A percentile compares a stretch with the other conserved stretches of the same genome.
Conservation (phyloP, 192 early-diverging fungal genomes). For the Rhizophagus sp. region DNA sequence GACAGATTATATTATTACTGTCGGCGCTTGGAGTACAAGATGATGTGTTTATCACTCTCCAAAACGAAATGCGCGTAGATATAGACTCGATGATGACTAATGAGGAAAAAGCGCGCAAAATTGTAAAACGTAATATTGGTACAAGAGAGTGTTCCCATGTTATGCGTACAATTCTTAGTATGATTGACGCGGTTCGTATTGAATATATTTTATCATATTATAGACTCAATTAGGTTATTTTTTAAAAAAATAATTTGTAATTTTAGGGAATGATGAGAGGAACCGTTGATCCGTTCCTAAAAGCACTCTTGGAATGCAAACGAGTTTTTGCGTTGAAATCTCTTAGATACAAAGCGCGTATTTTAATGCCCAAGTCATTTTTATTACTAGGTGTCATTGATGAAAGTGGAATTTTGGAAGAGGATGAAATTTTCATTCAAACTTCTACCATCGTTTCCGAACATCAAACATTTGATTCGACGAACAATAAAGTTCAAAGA, state of each 20-base stretch:
- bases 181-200: slow-evolving; percentile 6
- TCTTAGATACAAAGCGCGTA: slow-evolving; percentile 52
- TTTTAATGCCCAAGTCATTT: slow-evolving; percentile 51
- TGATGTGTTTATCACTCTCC: slow-evolving; percentile 8
- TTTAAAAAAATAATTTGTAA: neutral
- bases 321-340: slow-evolving; percentile 44
- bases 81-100: slow-evolving; percentile 12
- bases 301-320: slow-evolving; percentile 46
- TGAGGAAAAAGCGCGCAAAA: neutral
- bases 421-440: neutral
- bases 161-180: slow-evolving; percentile 2
- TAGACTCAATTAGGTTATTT: neutral
- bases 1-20: slow-evolving; percentile 66
- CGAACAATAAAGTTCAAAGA: neutral
- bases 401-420: slow-evolving; percentile 42
- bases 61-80: neutral
- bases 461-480: neutral
- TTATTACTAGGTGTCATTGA: slow-evolving; percentile 58
- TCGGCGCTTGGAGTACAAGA: slow-evolving; percentile 57
- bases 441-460: slow-evolving; percentile 27
- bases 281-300: slow-evolving; percentile 45
- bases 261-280: slow-evolving; percentile 38
- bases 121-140: neutral
- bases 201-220: neutral
- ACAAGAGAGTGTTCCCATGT: slow-evolving; percentile 1